Evolutionary conservation across 192 early-diverging fungal genomes (phyloP), one percentile per base, ranked within the genome.

Genomic region (Backusella macrospora): DNA sequence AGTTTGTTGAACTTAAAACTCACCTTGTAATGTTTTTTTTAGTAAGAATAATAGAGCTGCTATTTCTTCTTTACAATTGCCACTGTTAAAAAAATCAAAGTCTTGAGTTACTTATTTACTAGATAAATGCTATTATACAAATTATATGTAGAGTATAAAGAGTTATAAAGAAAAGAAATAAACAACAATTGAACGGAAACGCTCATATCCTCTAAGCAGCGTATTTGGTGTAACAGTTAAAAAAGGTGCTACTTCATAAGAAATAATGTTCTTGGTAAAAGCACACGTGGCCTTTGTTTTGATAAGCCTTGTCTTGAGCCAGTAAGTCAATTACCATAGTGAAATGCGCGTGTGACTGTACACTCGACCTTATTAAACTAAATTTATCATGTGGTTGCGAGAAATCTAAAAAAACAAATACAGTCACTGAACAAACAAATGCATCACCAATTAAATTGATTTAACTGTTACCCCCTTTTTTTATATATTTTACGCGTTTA

Each of bases 331-430:
- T 18, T 21, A 52, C 3, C 8, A 10, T 26, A 59, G 8, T 59
- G 13, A 59, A 59, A 59, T 59, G 52, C 52, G 52, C 52, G 52
- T 59, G 52, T 59, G 52, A 21, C 52, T 59, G 52, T 59, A 59
- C 52, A 59, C 52, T 59, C 13, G 3, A 18, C 4, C 15, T 48
- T 48, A 2, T 16, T 48, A 16, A 34, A 34, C 29, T 34, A 34
- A 34, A 34, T 34, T 34, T 34, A 34, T 34, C 29, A 34, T 34
- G 29, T 34, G 29, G 29, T 34, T 34, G 29, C 29, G 29, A 34
- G 29, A 34, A 34, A 34, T 34, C 29, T 34, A 34, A 34, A 34
- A 34, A 34, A 34, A 34, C 29, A 34, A 34, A 34, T 34, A 34
- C 29, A 34, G 29, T 34, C 29, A 34, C 29, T 2, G 0, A 34